Evolutionary conservation across 148 eudicot genomes (phyloP).

Genomic region (Spergularia bocconei): DNA sequence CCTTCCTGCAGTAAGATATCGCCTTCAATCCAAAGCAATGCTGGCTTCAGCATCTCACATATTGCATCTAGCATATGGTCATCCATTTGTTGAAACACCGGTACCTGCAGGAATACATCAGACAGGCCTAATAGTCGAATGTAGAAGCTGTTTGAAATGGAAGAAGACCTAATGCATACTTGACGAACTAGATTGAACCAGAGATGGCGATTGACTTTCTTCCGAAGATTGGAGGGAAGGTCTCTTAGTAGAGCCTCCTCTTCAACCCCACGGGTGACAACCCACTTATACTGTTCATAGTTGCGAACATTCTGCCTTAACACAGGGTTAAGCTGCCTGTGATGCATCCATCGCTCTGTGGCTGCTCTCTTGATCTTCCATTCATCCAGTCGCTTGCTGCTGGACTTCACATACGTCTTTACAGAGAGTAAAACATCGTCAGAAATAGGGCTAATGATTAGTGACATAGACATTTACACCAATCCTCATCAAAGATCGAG

Average conservation of each 20-base stretch:
- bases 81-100: constrained; percentile 55
- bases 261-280: constrained; percentile 60
- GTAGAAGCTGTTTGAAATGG: too few relatives aligned
- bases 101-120: constrained; percentile 33
- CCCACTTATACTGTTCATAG: constrained; percentile 63
- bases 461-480: too few relatives aligned
- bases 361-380: constrained; percentile 56
- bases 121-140: too few relatives aligned
- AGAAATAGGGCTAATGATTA: too few relatives aligned
- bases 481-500: too few relatives aligned
- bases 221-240: constrained; percentile 50
- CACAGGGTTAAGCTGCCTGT: constrained; percentile 47
- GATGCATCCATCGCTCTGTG: constrained; percentile 68
- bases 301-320: constrained; percentile 46
- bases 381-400: constrained; percentile 49
- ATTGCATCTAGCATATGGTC: constrained; percentile 51
- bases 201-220: constrained; percentile 57
- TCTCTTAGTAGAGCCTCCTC: constrained; percentile 50
- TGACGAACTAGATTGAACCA: constrained; percentile 49
- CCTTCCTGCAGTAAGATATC: constrained; percentile 45
- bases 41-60: constrained; percentile 60
- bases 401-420: constrained; percentile 57
- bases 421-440: not conserved
- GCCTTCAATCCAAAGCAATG: constrained; percentile 40
- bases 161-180: constrained; percentile 35